Conservation (phyloP, 2,329 filamentous ascomycete species). For the Diaporthe vaccinii region DNA sequence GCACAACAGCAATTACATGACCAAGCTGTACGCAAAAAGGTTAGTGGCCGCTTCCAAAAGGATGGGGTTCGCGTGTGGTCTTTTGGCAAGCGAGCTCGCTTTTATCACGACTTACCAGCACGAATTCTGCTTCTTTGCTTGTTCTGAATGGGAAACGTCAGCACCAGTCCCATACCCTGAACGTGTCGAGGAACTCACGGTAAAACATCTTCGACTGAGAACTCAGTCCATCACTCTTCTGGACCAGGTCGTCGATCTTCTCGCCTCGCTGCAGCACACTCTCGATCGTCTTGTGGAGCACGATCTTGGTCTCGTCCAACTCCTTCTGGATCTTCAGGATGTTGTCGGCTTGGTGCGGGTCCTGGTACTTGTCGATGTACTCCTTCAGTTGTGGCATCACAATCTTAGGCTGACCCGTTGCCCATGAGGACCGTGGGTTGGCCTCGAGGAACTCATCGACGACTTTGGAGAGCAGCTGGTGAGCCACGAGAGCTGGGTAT, state of each 20-base stretch:
- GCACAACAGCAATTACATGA: slow-evolving; percentile 36
- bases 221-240: slow-evolving; percentile 92
- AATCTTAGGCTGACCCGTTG: slow-evolving; percentile 66
- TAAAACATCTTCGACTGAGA: slow-evolving; percentile 99
- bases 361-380: slow-evolving; percentile 81
- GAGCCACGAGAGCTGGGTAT: slow-evolving; percentile 62
- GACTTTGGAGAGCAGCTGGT: slow-evolving; percentile 77
- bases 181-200: slow-evolving; percentile 64
- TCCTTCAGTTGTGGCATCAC: slow-evolving; percentile 82
- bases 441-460: slow-evolving; percentile 87
- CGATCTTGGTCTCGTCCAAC: slow-evolving; percentile 94
- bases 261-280: slow-evolving; percentile 88
- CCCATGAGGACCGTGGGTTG: slow-evolving; percentile 79
- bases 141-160: slow-evolving; percentile 53
- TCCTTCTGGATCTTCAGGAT: slow-evolving; percentile 97
- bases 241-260: slow-evolving; percentile 95
- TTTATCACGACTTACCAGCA: slow-evolving; percentile 66
- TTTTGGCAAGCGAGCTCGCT: neutral
- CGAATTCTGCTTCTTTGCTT: slow-evolving; percentile 86
- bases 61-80: neutral
- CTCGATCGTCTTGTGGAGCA: slow-evolving; percentile 97
- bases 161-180: neutral
- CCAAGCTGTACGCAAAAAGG: slow-evolving; percentile 6
- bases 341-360: slow-evolving; percentile 89
- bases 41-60: neutral